phyloP scores from a whole-genome alignment of 805 yeast genomes.

The Kodamaea restingae region DNA sequence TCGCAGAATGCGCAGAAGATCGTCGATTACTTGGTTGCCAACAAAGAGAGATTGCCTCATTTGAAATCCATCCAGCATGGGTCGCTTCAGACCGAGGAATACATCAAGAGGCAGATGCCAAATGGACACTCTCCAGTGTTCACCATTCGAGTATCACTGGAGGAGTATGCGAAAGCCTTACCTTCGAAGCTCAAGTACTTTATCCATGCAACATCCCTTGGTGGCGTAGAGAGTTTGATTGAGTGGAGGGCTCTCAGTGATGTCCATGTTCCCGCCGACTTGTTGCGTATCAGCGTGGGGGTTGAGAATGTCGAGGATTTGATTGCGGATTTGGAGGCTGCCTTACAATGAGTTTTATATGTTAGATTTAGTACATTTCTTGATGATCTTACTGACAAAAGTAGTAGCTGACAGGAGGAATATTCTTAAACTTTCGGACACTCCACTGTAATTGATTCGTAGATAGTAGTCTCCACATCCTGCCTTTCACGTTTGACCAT shows the following conservation, averaged over 20 bases:
- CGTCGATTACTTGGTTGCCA: constrained; percentile 54
- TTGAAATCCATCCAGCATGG: constrained; percentile 62
- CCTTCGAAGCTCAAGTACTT: constrained; percentile 67
- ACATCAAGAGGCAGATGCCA: constrained; percentile 60
- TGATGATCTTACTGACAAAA: too few species aligned
- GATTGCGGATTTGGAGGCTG: constrained; percentile 49
- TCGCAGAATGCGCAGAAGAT: constrained; percentile 56
- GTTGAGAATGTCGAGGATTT: constrained; percentile 74
- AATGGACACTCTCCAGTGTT: constrained; percentile 67
- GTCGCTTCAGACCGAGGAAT: constrained; percentile 68
- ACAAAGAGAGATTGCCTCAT: constrained; percentile 44
- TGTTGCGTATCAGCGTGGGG: constrained; percentile 78
- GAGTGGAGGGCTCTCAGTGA: constrained; percentile 86
- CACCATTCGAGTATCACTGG: constrained; percentile 50
- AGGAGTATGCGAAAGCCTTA: constrained; percentile 54
- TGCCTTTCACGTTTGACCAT: too few species aligned
- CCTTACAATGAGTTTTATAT: too few species aligned
- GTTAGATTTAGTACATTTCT: too few species aligned
- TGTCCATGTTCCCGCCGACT: constrained; percentile 46
- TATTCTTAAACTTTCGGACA: too few species aligned
- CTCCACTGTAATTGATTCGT: too few species aligned
- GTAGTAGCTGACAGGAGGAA: too few species aligned
- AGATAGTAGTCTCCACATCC: too few species aligned
- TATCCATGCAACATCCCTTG: constrained; percentile 89
- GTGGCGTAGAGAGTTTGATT: constrained; percentile 86